Conservation (phyloP, 345 rosid genomes). For the Conringia planisiliqua region DNA sequence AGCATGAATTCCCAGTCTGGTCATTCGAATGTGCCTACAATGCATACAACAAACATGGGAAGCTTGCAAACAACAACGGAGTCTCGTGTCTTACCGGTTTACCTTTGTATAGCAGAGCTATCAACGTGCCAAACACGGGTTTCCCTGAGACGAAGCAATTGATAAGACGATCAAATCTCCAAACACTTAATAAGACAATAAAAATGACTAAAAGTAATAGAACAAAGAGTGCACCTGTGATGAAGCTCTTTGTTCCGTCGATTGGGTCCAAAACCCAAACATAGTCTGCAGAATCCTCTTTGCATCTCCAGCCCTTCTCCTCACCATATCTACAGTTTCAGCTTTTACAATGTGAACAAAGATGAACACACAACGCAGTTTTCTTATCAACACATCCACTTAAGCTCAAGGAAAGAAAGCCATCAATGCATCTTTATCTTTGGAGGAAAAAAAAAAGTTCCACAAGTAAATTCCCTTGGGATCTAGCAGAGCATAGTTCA, state of each 20-base stretch:
- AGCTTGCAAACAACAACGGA: slow-evolving; percentile 2
- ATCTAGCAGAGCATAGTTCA: slow-evolving; percentile 1
- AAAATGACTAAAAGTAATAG: not conserved
- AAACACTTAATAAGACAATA: not conserved
- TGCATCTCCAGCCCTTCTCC: slow-evolving; percentile 96
- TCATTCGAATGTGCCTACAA: not conserved
- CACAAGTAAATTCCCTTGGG: not conserved
- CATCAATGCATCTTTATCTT: not conserved
- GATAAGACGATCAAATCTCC: not conserved
- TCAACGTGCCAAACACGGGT: slow-evolving; percentile 88
- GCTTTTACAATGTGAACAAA: not conserved
- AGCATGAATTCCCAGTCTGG: not conserved
- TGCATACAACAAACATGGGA: slow-evolving; percentile 12
- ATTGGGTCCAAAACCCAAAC: slow-evolving; percentile 99
- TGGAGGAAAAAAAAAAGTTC: not conserved
- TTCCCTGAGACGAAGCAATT: slow-evolving; percentile 57
- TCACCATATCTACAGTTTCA: slow-evolving; percentile 74
- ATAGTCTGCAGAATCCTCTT: slow-evolving; percentile 70
- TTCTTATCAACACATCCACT: not conserved
- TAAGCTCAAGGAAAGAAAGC: not conserved
- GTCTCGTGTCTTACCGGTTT: slow-evolving; percentile 63
- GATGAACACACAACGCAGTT: not conserved
- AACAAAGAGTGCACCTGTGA: slow-evolving; percentile 53
- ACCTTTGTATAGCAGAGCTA: slow-evolving; percentile 71
- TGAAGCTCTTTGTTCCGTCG: slow-evolving; percentile 95